These are phyloP conservation scores for Moniliophthora roreri DNA, from an alignment of 1,284 basidiomycete species.

Conservation along the genomic window DNA sequence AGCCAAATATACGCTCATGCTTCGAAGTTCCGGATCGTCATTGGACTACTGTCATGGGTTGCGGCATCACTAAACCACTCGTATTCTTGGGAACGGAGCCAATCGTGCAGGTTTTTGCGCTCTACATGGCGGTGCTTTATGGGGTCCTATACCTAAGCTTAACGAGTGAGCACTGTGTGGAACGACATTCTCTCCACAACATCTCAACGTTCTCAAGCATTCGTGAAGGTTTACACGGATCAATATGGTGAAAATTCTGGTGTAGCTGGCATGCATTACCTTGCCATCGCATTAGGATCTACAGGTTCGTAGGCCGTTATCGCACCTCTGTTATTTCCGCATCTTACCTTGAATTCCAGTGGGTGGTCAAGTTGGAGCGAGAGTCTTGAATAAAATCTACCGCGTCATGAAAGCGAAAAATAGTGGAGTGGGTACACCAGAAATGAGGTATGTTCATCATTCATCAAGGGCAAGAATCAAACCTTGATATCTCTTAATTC, in stretches of 20 bases:
- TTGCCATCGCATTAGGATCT: constrained; percentile 36
- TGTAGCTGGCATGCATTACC: constrained; percentile 43
- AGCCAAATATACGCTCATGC: constrained; percentile 19
- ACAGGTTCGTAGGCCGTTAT: constrained; percentile 20
- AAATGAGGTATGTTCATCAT: constrained; percentile 29
- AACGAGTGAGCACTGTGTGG: constrained; percentile 24
- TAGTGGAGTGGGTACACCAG: constrained; percentile 38
- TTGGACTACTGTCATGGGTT: constrained; percentile 26
- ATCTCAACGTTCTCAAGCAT: constrained; percentile 20
- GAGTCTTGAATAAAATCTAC: constrained; percentile 39
- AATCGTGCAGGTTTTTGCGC: constrained; percentile 36
- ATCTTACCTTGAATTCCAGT: constrained; percentile 20
- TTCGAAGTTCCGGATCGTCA: constrained; percentile 26
- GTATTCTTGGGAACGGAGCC: constrained; percentile 36
- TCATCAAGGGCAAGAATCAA: background rate
- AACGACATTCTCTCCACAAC: background rate
- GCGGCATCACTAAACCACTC: constrained; percentile 33
- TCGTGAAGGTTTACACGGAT: constrained; percentile 34
- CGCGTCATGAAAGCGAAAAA: constrained; percentile 34
- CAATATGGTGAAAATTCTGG: constrained; percentile 36
- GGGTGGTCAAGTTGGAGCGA: constrained; percentile 37
- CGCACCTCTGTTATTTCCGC: background rate
- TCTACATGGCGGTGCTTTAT: constrained; percentile 40
- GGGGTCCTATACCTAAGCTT: constrained; percentile 42
- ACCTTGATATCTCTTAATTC: background rate